Base-by-base conservation (phyloP, 257 asterid species). In the Petunia axillaris region DNA sequence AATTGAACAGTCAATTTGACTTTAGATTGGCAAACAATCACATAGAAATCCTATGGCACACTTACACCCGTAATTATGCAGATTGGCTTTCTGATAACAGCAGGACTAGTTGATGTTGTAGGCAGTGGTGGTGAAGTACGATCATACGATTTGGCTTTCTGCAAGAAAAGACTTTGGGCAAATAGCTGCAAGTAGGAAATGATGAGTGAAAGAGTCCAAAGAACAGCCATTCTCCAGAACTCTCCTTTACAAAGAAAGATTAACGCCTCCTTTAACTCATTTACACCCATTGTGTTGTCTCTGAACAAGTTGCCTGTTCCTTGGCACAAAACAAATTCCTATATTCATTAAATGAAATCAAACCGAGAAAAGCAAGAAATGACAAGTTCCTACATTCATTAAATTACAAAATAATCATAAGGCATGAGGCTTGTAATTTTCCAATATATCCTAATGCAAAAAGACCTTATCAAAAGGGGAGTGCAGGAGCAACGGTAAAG, bases 21-120 rank as follows among this genome's bases (percentile, higher is more conserved):
- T 25, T 25, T 15, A 59, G 41, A 36, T 52, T 53, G 35, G 43
- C 5, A 62, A 13, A 15, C 8, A 1, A 55, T 8, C 57, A 53
- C n/a, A 66, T 52, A 46, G 73, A 81, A 70, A 39, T 2, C 59
- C 0, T 7, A 53, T 11, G 62, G 58, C 25, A 35, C 35, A 80
- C 46, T 81, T 93, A 95, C 98, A 84, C 99, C 99, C 1, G 99
- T 93, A 62, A 95, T 87, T 63, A 95, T 82, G 89, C 99, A 95
- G 71, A 93, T 65, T 1, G 93, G 97, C 85, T 41, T 87, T 3
- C 71, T 39, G 11, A 85, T 36, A 25, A 60, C 38, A 6, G 75
- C 70, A 52, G 36, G 65, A 37, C 67, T 80, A 74, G 77, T 79
- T 75, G 79, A 67, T 10, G 68, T 25, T 60, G n/a, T 13, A 8